phyloP scores from a whole-genome alignment of 148 eudicot species.

The Gaultheria prostrata region DNA sequence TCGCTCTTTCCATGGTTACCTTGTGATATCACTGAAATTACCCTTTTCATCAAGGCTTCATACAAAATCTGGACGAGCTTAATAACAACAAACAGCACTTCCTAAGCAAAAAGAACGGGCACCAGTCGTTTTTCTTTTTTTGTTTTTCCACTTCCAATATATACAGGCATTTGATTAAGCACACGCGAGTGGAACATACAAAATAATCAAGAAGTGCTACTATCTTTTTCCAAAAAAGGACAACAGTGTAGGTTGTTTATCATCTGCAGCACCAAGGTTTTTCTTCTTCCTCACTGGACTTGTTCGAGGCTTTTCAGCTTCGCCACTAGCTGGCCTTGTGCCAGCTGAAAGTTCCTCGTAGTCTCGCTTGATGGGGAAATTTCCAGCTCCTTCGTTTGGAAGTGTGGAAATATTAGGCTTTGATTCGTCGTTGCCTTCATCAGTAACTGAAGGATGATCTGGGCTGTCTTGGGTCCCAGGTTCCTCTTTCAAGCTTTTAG shows the following conservation, averaged over 20 bases:
- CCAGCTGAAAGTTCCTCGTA: slow-evolving; percentile 39
- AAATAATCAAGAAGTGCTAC: background rate
- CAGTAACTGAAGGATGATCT: slow-evolving; percentile 6
- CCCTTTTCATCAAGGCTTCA: background rate
- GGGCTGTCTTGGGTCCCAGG: slow-evolving; percentile 16
- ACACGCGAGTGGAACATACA: background rate
- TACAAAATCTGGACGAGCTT: background rate
- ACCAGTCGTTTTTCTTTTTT: background rate
- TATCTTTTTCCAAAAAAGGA: slow-evolving; percentile 63
- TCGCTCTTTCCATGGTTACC: background rate
- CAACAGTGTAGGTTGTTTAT: slow-evolving; percentile 65
- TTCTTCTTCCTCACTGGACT: slow-evolving; percentile 53
- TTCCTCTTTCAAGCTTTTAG: slow-evolving; percentile 44
- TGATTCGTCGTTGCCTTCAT: slow-evolving; percentile 16
- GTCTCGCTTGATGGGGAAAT: slow-evolving; percentile 48
- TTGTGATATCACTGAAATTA: background rate
- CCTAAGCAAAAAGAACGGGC: background rate
- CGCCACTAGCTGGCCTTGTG: slow-evolving; percentile 27
- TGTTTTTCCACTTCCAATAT: background rate
- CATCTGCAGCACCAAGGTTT: slow-evolving; percentile 35
- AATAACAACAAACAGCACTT: slow-evolving; percentile 7
- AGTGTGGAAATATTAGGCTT: slow-evolving; percentile 23
- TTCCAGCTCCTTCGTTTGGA: slow-evolving; percentile 20
- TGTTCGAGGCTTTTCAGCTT: slow-evolving; percentile 22
- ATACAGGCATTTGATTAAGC: background rate